Conservation (phyloP, 192 early-diverging fungal species). For the Coemansia sp. region DNA sequence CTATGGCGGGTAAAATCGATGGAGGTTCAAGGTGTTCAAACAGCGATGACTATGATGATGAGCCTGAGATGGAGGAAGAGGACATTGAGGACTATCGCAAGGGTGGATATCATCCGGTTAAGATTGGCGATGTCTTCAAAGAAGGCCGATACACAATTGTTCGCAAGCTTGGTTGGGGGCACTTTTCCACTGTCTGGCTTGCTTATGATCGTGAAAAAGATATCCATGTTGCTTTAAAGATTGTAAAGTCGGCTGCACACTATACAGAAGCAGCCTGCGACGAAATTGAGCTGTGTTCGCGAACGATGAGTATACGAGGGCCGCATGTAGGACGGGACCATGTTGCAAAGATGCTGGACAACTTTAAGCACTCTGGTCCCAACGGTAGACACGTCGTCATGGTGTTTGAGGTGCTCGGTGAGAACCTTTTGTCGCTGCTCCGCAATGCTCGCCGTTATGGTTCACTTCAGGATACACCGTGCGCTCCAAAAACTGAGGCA, state of each 20-base stretch:
- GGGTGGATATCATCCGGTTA: slow-evolving; percentile 93
- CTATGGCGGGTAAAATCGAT: slow-evolving; percentile 1
- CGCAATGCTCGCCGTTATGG: slow-evolving; percentile 56
- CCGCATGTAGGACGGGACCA: slow-evolving; percentile 49
- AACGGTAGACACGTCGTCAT: slow-evolving; percentile 94
- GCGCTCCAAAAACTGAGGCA: slow-evolving; percentile 23
- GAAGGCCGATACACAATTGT: slow-evolving; percentile 80
- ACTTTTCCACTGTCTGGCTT: slow-evolving; percentile 98
- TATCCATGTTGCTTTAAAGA: slow-evolving; percentile 92
- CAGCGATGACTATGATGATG: slow-evolving; percentile 51
- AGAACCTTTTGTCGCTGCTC: slow-evolving; percentile 90
- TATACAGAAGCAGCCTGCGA: slow-evolving; percentile 96
- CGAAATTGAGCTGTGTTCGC: slow-evolving; percentile 92
- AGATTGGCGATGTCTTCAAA: slow-evolving; percentile 80
- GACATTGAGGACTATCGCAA: slow-evolving; percentile 88
- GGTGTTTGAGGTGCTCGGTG: slow-evolving; percentile 97
- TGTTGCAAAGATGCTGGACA: slow-evolving; percentile 89
- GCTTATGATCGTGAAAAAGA: slow-evolving; percentile 72
- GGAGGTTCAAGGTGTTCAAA: slow-evolving; percentile 15
- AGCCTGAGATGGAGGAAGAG: slow-evolving; percentile 76
- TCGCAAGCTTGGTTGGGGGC: slow-evolving; percentile 97
- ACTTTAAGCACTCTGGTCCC: slow-evolving; percentile 86
- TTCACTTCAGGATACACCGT: slow-evolving; percentile 32
- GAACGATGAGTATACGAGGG: slow-evolving; percentile 59
- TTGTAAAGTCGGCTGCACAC: slow-evolving; percentile 93